Conservation (phyloP, 2,329 filamentous ascomycete genomes). For the Alternaria arbusti region DNA sequence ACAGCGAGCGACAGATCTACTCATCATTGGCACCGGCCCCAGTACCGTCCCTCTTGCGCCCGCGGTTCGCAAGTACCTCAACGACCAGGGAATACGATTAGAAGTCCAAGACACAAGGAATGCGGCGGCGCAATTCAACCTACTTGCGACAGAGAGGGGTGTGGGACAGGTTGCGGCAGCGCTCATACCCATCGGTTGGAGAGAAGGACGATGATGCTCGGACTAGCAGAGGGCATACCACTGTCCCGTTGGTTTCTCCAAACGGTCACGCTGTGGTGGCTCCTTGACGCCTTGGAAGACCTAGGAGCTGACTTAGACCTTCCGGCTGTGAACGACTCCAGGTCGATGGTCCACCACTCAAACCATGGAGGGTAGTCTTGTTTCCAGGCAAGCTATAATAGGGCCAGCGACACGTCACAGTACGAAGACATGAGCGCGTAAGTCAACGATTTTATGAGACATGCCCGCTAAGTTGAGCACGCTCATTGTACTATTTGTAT, state of each 20-base stretch:
- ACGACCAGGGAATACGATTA: constrained; percentile 79
- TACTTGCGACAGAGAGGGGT: constrained; percentile 92
- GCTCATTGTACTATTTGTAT: constrained; percentile 12
- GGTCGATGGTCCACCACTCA: neutral
- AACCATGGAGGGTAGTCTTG: neutral
- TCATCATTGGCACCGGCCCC: constrained; percentile 86
- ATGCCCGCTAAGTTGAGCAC: neutral
- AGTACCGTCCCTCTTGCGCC: constrained; percentile 78
- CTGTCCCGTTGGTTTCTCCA: neutral
- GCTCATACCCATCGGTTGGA: constrained; percentile 85
- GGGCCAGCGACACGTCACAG: neutral
- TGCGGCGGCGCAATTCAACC: constrained; percentile 91
- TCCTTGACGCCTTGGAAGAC: neutral
- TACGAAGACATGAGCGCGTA: neutral
- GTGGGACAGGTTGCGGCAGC: constrained; percentile 85
- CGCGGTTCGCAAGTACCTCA: constrained; percentile 73
- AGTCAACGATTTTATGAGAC: neutral
- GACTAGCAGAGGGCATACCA: neutral
- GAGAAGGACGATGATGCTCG: constrained; percentile 52
- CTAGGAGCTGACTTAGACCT: neutral
- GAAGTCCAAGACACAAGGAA: constrained; percentile 93
- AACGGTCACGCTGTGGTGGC: neutral
- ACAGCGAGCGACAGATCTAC: constrained; percentile 66
- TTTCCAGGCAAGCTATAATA: neutral
- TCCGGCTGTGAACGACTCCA: neutral